These are phyloP conservation scores for Pyricularia grisea DNA, from an alignment of 2,329 filamentous ascomycete species.

Conservation along the genomic window DNA sequence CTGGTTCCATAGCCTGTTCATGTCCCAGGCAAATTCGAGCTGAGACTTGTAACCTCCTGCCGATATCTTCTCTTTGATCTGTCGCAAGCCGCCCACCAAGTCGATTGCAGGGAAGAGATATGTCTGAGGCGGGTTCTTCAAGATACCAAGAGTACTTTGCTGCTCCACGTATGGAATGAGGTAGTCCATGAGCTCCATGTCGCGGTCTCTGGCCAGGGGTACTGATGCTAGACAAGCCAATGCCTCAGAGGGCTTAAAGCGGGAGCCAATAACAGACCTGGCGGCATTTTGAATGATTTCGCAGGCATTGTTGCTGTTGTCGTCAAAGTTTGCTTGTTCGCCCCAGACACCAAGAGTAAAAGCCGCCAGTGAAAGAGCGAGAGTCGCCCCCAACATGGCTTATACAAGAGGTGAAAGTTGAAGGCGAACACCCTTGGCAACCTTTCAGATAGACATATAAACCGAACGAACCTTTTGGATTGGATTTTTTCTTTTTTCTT, in stretches of 20 bases:
- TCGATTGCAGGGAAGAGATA: slow-evolving; percentile 30
- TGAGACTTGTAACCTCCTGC: slow-evolving; percentile 22
- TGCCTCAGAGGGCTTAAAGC: slow-evolving; percentile 12
- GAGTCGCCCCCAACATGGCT: background rate
- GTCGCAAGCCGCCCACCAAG: slow-evolving; percentile 18
- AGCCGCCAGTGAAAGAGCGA: background rate
- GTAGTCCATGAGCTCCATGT: slow-evolving; percentile 31
- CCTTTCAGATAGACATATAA: background rate
- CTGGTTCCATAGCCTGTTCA: slow-evolving; percentile 21
- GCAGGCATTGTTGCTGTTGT: slow-evolving; percentile 8
- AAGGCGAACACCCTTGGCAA: background rate
- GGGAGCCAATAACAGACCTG: background rate
- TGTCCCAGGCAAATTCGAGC: slow-evolving; percentile 25
- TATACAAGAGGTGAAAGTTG: background rate
- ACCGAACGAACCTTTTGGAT: background rate
- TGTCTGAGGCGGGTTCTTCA: slow-evolving; percentile 26
- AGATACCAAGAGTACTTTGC: slow-evolving; percentile 30
- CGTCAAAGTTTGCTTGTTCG: background rate
- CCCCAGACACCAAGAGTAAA: background rate
- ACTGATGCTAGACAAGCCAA: slow-evolving; percentile 32
- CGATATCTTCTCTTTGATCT: slow-evolving; percentile 21
- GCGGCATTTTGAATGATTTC: slow-evolving; percentile 1
- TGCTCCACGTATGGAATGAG: slow-evolving; percentile 33
- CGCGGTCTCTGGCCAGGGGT: slow-evolving; percentile 33
- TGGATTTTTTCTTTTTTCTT: background rate